These are phyloP conservation scores for Geosmithia morbida DNA, from an alignment of 2,329 filamentous ascomycete genomes.

Conservation along the genomic window DNA sequence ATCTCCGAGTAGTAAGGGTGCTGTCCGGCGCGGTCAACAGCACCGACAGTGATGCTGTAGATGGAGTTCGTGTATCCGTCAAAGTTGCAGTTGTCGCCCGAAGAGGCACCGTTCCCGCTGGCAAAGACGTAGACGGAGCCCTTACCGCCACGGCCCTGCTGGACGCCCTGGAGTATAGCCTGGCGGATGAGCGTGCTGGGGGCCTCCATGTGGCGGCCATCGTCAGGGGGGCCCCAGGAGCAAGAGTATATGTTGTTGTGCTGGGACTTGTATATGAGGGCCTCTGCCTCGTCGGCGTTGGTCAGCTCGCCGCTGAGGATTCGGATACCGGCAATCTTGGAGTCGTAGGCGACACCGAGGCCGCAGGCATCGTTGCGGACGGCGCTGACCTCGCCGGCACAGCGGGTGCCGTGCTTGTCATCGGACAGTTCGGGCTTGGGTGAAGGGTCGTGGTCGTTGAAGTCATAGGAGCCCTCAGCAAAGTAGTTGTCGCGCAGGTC, in stretches of 20 bases:
- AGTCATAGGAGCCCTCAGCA: constrained; percentile 84
- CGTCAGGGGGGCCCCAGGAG: constrained; percentile 94
- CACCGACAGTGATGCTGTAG: constrained; percentile 94
- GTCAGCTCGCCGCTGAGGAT: constrained; percentile 85
- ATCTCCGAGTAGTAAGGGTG: constrained; percentile 95
- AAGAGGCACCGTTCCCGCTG: constrained; percentile 74
- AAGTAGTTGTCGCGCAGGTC: constrained; percentile 93
- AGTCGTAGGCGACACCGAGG: constrained; percentile 88
- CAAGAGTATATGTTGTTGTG: constrained; percentile 96
- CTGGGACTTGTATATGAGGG: constrained; percentile 85
- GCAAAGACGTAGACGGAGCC: constrained; percentile 96
- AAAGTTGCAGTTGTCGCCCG: constrained; percentile 89
- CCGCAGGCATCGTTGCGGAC: constrained; percentile 89
- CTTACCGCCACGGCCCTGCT: constrained; percentile 68
- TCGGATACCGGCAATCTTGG: constrained; percentile 78
- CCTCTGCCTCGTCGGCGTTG: constrained; percentile 81
- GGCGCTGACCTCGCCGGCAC: constrained; percentile 85
- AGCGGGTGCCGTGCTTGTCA: constrained; percentile 84
- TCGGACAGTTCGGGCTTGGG: constrained; percentile 73
- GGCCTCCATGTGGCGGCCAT: constrained; percentile 86
- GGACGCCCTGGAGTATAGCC: constrained; percentile 84
- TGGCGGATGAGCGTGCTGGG: constrained; percentile 77
- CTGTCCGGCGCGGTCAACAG: constrained; percentile 72
- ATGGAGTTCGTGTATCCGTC: constrained; percentile 99
- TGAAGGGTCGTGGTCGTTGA: constrained; percentile 71